These are phyloP conservation scores for Pinus tabuliformis DNA, from an alignment of 75 land plant species.

Conservation along the genomic window DNA sequence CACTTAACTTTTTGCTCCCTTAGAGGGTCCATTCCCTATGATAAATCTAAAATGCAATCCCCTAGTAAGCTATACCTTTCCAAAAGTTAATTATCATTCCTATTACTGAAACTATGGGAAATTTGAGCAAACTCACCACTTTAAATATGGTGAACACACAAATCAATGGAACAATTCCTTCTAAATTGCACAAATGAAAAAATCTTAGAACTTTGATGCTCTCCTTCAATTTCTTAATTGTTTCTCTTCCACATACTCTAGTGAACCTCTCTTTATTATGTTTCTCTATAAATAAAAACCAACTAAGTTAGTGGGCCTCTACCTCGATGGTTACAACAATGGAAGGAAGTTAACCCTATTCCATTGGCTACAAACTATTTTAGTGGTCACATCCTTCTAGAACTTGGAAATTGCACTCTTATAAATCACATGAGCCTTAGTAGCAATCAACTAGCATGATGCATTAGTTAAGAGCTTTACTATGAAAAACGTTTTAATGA, in stretches of 20 bases:
- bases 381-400: no score
- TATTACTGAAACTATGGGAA: constrained; percentile 46
- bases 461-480: no score
- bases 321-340: no score
- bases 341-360: no score
- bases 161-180: constrained; percentile 56
- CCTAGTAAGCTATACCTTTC: constrained; percentile 43
- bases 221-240: constrained; percentile 53
- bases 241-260: constrained; percentile 33
- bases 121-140: constrained; percentile 29
- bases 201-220: constrained; percentile 38
- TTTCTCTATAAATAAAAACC: no score
- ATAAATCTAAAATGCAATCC: constrained; percentile 27
- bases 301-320: no score
- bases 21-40: constrained; percentile 44
- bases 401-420: no score
- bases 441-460: no score
- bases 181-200: constrained; percentile 48
- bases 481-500: no score
- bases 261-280: constrained; percentile 8
- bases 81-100: constrained; percentile 30
- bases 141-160: constrained; percentile 28
- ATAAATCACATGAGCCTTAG: no score
- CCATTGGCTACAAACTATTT: no score
- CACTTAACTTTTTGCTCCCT: no score